phyloP scores from a whole-genome alignment of 768 basidiomycete species.

The Naganishia onofrii region DNA sequence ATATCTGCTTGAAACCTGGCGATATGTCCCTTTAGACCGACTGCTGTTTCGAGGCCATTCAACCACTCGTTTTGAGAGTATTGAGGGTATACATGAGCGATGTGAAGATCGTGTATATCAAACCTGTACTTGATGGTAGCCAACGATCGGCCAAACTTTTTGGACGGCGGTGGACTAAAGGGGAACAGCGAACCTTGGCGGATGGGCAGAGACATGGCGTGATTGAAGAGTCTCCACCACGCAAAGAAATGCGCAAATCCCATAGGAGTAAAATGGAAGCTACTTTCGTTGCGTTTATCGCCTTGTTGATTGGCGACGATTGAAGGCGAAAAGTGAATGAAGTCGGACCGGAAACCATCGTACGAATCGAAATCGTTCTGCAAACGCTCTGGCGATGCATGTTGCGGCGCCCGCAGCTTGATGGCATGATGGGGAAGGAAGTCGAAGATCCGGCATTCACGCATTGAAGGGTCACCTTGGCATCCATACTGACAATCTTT shows the following conservation, averaged over 20 bases:
- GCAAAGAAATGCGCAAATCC: constrained; percentile 84
- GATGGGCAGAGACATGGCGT: constrained; percentile 72
- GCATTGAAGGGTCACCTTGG: constrained; percentile 61
- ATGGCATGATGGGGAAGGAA: constrained; percentile 80
- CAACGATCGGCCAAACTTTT: constrained; percentile 81
- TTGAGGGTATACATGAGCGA: constrained; percentile 84
- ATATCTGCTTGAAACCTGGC: constrained; percentile 81
- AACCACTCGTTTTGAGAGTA: constrained; percentile 76
- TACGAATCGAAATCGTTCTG: constrained; percentile 66
- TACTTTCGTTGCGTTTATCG: constrained; percentile 56
- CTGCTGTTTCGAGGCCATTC: constrained; percentile 70
- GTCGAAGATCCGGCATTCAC: constrained; percentile 73
- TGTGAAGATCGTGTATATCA: constrained; percentile 69
- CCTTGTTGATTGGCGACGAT: constrained; percentile 55
- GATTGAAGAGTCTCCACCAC: constrained; percentile 86
- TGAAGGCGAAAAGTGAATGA: constrained; percentile 86
- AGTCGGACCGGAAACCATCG: constrained; percentile 85
- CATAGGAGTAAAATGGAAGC: constrained; percentile 79
- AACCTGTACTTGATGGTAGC: constrained; percentile 90
- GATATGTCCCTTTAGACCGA: constrained; percentile 81
- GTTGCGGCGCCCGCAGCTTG: constrained; percentile 56
- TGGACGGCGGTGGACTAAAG: constrained; percentile 64
- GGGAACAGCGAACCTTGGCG: constrained; percentile 83
- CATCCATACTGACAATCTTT: constrained; percentile 63
- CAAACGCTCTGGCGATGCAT: constrained; percentile 26